phyloP scores from a whole-genome alignment of 352 stramenopile species.

The Globisporangium parvum region DNA sequence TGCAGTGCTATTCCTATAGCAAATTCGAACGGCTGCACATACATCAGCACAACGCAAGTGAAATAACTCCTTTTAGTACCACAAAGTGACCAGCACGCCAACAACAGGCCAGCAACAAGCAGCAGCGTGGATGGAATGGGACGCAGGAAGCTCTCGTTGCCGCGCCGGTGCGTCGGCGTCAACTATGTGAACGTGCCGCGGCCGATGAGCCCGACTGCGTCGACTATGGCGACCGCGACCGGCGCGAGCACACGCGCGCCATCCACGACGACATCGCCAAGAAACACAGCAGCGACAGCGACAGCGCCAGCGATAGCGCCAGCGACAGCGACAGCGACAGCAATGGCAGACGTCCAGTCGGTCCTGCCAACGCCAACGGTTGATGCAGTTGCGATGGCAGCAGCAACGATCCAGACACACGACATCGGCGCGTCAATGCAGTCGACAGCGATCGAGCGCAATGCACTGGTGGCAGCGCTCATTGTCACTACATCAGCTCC shows the following conservation, averaged over 20 bases:
- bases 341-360: background rate
- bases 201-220: conserved; percentile 1
- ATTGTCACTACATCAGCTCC: too few species aligned
- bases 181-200: conserved; percentile 8
- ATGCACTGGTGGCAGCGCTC: too few species aligned
- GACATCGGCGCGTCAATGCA: background rate
- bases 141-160: conserved; percentile 25
- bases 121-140: conserved; percentile 24
- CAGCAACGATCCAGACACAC: background rate
- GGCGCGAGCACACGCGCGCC: background rate
- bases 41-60: too few species aligned
- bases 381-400: background rate
- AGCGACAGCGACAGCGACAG: background rate
- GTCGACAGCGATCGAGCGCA: background rate
- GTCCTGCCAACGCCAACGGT: background rate
- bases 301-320: background rate
- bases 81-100: background rate
- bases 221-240: background rate
- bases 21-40: too few species aligned
- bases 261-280: background rate
- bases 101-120: background rate
- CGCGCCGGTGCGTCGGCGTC: conserved; percentile 22
- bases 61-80: too few species aligned
- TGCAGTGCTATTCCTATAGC: too few species aligned
- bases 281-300: background rate